Evolutionary conservation across 139 green algal genomes (phyloP).

Genomic region (Haematococcus lacustris): DNA sequence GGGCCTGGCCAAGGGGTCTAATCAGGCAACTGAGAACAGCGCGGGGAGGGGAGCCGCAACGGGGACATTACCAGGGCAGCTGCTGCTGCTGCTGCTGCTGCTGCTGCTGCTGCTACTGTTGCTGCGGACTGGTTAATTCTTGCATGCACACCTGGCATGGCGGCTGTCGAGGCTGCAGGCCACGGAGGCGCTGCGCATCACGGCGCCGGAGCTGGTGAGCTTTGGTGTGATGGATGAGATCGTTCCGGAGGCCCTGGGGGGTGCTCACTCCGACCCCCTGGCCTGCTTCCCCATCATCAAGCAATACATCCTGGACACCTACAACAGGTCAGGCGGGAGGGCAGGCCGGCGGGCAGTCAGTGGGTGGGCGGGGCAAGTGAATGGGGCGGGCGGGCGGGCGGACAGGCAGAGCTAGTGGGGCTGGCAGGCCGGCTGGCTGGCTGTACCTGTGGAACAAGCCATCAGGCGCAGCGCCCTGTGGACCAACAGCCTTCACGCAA

Average conservation of each 20-base stretch:
- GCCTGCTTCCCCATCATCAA: slow-evolving; percentile 79
- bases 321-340: slow-evolving; percentile 17
- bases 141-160: not conserved
- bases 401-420: not conserved
- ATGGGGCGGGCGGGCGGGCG: not conserved
- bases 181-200: slow-evolving; percentile 92
- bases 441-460: no score
- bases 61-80: no score
- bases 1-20: no score
- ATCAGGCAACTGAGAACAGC: no score
- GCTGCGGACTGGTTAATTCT: not conserved
- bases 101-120: not conserved
- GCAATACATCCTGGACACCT: slow-evolving; percentile 62
- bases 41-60: no score
- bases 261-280: slow-evolving; percentile 82
- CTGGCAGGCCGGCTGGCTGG: not conserved
- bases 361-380: not conserved
- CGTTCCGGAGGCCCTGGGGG: slow-evolving; percentile 85
- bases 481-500: not conserved
- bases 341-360: not conserved
- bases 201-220: slow-evolving; percentile 66
- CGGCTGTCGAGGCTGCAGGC: slow-evolving; percentile 33
- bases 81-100: not conserved
- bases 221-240: slow-evolving; percentile 86
- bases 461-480: not conserved